These are phyloP conservation scores for Pichia ethanolica DNA, from an alignment of 805 yeast species.

Conservation along the genomic window DNA sequence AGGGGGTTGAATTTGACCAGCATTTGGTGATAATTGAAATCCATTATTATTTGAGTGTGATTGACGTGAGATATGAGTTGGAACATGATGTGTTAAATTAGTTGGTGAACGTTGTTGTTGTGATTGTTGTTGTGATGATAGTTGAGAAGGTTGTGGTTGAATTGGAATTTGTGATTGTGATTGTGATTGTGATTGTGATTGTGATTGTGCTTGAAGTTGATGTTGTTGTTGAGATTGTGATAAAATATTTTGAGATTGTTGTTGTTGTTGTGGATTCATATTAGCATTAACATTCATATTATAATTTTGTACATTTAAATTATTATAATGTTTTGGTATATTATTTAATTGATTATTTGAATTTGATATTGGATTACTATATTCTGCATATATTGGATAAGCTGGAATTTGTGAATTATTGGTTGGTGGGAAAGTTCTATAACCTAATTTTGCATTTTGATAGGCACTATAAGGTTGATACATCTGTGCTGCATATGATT, in stretches of 20 bases:
- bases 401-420: not conserved
- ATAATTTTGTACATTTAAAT: not conserved
- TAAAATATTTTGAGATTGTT: slow-evolving; percentile 10
- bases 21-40: slow-evolving; percentile 22
- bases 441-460: not conserved
- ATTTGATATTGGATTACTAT: not conserved
- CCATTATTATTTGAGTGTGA: not conserved
- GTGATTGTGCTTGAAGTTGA: slow-evolving; percentile 14
- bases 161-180: slow-evolving; percentile 11
- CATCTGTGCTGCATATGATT: not conserved
- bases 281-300: not conserved
- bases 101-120: slow-evolving; percentile 6
- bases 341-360: not conserved
- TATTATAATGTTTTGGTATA: not conserved
- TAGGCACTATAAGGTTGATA: not conserved
- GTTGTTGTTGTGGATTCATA: not conserved
- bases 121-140: slow-evolving; percentile 7
- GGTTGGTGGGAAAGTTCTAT: not conserved
- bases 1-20: slow-evolving; percentile 34
- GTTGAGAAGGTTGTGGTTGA: slow-evolving; percentile 7
- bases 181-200: slow-evolving; percentile 5
- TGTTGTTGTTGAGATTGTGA: slow-evolving; percentile 6
- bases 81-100: no score
- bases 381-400: not conserved
- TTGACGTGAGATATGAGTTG: no score